Evolutionary conservation across 257 asterid species (phyloP).

Genomic region (Mentha longifolia): DNA sequence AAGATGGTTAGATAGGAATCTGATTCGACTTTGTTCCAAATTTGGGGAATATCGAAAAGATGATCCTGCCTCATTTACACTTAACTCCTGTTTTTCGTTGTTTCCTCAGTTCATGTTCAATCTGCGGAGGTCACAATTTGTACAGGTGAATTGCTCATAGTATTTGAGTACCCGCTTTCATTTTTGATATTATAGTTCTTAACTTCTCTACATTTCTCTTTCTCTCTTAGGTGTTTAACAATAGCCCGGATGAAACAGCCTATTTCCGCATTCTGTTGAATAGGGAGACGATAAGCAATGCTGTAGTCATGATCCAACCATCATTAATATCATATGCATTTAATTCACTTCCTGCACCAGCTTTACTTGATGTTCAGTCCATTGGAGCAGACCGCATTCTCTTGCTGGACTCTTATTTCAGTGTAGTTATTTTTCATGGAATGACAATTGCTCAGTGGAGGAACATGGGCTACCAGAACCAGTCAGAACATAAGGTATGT

Average conservation of each 20-base stretch:
- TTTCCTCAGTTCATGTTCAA: constrained; percentile 98
- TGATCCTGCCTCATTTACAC: constrained; percentile 84
- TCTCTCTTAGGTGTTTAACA: constrained; percentile 76
- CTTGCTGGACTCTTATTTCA: constrained; percentile 88
- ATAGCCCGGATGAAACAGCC: constrained; percentile 99
- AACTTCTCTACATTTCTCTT: constrained; percentile 19
- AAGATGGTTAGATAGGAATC: constrained; percentile 94
- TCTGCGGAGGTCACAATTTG: constrained; percentile 94
- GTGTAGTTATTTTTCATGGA: constrained; percentile 96
- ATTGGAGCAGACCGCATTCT: constrained; percentile 93
- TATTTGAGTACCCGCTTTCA: constrained; percentile 13
- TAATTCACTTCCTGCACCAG: constrained; percentile 87
- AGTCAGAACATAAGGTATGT: constrained; percentile 81
- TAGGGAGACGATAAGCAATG: constrained; percentile 88
- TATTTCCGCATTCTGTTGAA: constrained; percentile 93
- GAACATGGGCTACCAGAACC: constrained; percentile 93
- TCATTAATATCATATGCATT: constrained; percentile 85
- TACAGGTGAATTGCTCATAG: constrained; percentile 62
- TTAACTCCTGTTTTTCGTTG: constrained; percentile 80
- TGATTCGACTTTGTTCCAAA: constrained; percentile 92
- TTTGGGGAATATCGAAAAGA: constrained; percentile 98
- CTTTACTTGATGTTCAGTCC: constrained; percentile 87
- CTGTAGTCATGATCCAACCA: constrained; percentile 98
- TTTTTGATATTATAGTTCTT: constrained; percentile 7
- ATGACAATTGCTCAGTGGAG: constrained; percentile 99